Conservation (phyloP, 139 green algal genomes). For the Diplosphaera chodatii region DNA sequence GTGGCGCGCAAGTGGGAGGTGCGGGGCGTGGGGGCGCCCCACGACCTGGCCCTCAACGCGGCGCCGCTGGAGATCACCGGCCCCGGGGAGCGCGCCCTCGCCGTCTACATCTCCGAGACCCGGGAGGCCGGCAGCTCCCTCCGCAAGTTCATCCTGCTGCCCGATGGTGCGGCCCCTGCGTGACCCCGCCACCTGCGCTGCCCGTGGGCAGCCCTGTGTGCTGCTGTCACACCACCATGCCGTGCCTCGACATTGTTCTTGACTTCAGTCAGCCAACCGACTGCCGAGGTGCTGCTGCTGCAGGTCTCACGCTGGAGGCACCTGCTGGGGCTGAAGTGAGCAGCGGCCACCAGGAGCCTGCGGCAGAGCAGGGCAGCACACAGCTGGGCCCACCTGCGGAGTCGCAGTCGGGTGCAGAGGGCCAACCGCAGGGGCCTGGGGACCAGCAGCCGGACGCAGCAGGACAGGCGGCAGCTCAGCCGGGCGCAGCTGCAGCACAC, state of each 20-base stretch:
- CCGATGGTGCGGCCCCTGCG: neutral
- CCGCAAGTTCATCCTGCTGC: slow-evolving; percentile 44
- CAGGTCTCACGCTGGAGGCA: neutral
- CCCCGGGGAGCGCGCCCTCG: slow-evolving; percentile 49
- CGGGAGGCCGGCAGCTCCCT: slow-evolving; percentile 28
- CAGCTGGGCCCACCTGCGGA: too few relatives aligned
- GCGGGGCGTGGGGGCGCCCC: slow-evolving; percentile 33
- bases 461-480: neutral
- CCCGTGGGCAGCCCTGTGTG: too few relatives aligned
- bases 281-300: neutral
- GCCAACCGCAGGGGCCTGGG: too few relatives aligned
- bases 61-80: slow-evolving; percentile 45
- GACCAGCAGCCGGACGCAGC: neutral
- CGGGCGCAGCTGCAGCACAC: neutral
- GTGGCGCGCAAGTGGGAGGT: slow-evolving; percentile 28
- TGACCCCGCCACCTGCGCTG: too few relatives aligned
- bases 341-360: too few relatives aligned
- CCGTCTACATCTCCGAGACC: slow-evolving; percentile 54
- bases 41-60: slow-evolving; percentile 57
- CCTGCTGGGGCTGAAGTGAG: too few relatives aligned
- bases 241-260: too few relatives aligned
- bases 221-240: too few relatives aligned
- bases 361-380: too few relatives aligned
- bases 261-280: too few relatives aligned
- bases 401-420: too few relatives aligned